These are phyloP conservation scores for Trypanosoma boissoni DNA, from an alignment of 208 protist species.

Conservation along the genomic window DNA sequence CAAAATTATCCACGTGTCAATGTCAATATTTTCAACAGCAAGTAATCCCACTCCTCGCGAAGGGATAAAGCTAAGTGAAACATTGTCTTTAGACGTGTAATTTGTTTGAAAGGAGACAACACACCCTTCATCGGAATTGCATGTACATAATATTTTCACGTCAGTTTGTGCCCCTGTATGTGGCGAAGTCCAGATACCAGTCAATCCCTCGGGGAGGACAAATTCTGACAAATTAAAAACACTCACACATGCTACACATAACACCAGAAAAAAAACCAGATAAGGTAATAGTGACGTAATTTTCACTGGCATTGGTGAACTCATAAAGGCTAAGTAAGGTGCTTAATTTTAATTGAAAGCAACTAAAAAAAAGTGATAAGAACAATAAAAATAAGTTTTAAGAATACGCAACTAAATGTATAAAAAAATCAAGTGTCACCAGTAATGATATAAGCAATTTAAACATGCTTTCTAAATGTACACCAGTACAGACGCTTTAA, in stretches of 20 bases:
- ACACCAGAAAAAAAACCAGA: constrained; percentile 6
- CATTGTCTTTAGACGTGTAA: background rate
- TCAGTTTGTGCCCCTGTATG: background rate
- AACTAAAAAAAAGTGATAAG: constrained; percentile 29
- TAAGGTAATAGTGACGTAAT: constrained; percentile 1
- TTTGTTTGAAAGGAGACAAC: background rate
- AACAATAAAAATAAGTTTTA: constrained; percentile 11
- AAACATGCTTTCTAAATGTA: constrained; percentile 1
- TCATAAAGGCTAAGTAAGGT: background rate
- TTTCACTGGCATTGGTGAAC: background rate
- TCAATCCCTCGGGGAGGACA: constrained; percentile 6
- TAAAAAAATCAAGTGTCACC: background rate
- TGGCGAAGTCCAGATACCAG: constrained; percentile 14
- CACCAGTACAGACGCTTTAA: constrained; percentile 22
- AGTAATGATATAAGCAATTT: background rate
- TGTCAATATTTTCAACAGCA: background rate
- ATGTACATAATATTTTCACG: constrained; percentile 11
- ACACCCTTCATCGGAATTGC: background rate
- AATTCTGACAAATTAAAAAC: constrained; percentile 4
- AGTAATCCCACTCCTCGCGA: constrained; percentile 7
- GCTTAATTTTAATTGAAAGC: constrained; percentile 9
- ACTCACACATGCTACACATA: constrained; percentile 23
- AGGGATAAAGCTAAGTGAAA: constrained; percentile 21
- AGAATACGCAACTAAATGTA: constrained; percentile 12
- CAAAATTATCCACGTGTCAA: constrained; percentile 14